Conservation (phyloP, 2,329 filamentous ascomycete species). For the Leptodontidium sp. region DNA sequence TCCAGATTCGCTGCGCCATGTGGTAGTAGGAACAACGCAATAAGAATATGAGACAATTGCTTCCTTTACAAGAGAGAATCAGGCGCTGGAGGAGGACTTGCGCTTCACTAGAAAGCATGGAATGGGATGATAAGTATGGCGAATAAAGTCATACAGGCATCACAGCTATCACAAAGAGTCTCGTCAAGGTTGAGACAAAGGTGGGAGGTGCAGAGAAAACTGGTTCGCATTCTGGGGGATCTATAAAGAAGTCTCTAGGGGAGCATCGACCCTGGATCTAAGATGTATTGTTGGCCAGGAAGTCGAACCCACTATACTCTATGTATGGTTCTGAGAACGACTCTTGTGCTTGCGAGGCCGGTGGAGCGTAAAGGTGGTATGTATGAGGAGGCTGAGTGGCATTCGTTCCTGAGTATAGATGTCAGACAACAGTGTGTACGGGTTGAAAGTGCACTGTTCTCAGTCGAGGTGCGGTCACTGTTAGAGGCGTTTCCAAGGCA, state of each 20-base stretch:
- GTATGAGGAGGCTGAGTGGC: conserved; percentile 23
- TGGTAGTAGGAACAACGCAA: too few species aligned
- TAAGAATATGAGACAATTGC: conserved; percentile 34
- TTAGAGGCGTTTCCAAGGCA: too few species aligned
- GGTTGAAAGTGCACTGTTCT: too few species aligned
- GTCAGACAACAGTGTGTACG: too few species aligned
- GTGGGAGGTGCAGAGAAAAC: conserved; percentile 29
- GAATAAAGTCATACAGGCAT: conserved; percentile 28
- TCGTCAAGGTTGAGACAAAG: conserved; percentile 26
- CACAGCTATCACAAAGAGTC: conserved; percentile 28
- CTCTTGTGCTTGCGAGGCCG: conserved; percentile 18
- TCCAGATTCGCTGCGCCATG: too few species aligned
- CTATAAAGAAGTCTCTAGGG: conserved; percentile 32
- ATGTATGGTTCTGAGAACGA: conserved; percentile 28
- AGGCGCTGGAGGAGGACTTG: conserved; percentile 31
- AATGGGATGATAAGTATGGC: conserved; percentile 31
- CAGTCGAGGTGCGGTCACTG: too few species aligned
- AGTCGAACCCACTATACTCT: conserved; percentile 27
- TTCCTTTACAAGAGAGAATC: conserved; percentile 30
- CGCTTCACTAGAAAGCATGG: conserved; percentile 22
- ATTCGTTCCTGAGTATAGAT: conserved; percentile 27
- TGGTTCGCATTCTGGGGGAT: conserved; percentile 36
- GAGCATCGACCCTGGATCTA: conserved; percentile 30
- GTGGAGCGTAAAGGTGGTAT: conserved; percentile 15
- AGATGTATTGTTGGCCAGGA: conserved; percentile 25